Evolutionary conservation across 306 rosid genomes (phyloP), one percentile per base, ranked within the genome.

Genomic region (Quercus rubra): DNA sequence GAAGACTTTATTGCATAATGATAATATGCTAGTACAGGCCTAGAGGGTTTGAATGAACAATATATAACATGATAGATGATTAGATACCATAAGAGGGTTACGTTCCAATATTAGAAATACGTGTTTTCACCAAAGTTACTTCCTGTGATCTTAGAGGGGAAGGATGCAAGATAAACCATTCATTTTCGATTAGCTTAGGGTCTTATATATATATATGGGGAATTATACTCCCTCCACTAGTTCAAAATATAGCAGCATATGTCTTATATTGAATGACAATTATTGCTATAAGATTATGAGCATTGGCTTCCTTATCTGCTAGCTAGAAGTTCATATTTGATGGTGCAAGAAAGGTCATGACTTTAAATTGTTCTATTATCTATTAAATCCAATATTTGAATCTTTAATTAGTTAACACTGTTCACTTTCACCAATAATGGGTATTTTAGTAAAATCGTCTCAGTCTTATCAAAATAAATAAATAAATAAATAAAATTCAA

Each of bases 331-430:
- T 41, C 72, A 70, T 62, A 30, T 57, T 2, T 33, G 31, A 14
- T 56, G 66, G 74, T 79, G 79, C 80, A 82, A 77, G 87, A 63
- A 57, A 76, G 74, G 23, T 41, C 3, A 41, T 41, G 56, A 70
- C 78, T 83, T 82, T 79, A 54, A 54, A 67, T 73, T 10, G 54
- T 3, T 49, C 54, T 49, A 49, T 49, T 3, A 49, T 49, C 54
- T 49, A 49, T 49, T 3, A 49, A 49, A 57, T 11, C 21, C 14
- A 57, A 57, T 9, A 11, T 15, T 57, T 57, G 63, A 57, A 57
- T 57, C 23, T 8, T n/a, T 56, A 56, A 23, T 23, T 57, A 57
- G 15, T 25, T 18, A 57, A 2, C 63, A 20, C 21, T 3, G 28
- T 57, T n/a, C 12, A 57, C 21, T 19, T 56, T 18, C 23, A 56